Evolutionary conservation across 495 filamentous ascomycete species (phyloP).

Genomic region (Cetradonia linearis): DNA sequence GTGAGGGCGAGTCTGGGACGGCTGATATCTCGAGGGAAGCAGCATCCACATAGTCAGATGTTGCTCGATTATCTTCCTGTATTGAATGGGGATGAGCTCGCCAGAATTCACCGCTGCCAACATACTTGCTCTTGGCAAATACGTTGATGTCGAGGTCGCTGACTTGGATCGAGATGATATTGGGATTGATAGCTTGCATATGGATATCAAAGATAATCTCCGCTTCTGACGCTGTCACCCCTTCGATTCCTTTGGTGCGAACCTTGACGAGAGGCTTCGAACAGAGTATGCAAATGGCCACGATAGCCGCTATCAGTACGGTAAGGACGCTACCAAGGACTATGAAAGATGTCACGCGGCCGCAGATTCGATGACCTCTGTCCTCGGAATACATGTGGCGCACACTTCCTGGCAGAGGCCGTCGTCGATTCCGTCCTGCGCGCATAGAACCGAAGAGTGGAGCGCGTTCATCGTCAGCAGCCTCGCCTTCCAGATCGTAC

Average conservation of each 20-base stretch:
- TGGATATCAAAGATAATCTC: constrained; percentile 90
- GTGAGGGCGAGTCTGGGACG: neutral
- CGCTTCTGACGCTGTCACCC: constrained; percentile 86
- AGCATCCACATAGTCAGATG: neutral
- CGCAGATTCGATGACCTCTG: constrained; percentile 51
- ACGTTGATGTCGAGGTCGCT: constrained; percentile 78
- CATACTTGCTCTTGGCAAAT: constrained; percentile 84
- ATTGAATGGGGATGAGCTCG: constrained; percentile 34
- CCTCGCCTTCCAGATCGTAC: constrained; percentile 62
- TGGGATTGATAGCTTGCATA: constrained; percentile 84
- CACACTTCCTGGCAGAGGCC: constrained; percentile 47
- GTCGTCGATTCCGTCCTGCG: constrained; percentile 50
- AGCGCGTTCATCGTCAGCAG: constrained; percentile 83
- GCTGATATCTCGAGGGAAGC: neutral
- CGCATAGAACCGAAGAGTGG: constrained; percentile 66
- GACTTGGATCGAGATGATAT: constrained; percentile 75
- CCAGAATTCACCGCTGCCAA: constrained; percentile 69
- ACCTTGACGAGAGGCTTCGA: constrained; percentile 80
- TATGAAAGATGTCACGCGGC: constrained; percentile 69
- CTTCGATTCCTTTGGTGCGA: constrained; percentile 63
- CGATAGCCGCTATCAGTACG: constrained; percentile 65
- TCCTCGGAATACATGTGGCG: constrained; percentile 68
- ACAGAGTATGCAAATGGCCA: constrained; percentile 79
- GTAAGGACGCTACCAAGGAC: constrained; percentile 64
- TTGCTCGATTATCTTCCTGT: neutral